Conservation (phyloP, 352 stramenopile genomes). For the Elongisporangium undulatum region DNA sequence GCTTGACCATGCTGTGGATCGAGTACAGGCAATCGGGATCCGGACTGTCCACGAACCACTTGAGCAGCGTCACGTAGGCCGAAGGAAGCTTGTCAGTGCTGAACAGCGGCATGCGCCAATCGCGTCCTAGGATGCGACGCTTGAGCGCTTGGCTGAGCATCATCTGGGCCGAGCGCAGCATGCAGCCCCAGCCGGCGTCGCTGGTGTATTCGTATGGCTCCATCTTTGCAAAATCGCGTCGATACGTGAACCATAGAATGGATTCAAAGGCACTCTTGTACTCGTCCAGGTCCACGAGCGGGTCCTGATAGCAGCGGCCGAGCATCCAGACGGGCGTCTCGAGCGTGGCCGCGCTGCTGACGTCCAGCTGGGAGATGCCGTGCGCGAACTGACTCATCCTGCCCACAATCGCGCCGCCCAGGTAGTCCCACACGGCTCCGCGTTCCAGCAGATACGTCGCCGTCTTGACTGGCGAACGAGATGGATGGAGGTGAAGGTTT, state of each 20-base stretch:
- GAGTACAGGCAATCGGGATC: constrained; percentile 70
- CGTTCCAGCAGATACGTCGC: not conserved
- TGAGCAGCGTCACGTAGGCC: constrained; percentile 55
- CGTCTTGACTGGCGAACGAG: not conserved
- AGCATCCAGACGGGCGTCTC: constrained; percentile 46
- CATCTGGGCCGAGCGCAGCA: constrained; percentile 95
- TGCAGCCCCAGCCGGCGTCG: constrained; percentile 95
- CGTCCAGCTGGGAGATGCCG: constrained; percentile 71
- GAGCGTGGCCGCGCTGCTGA: constrained; percentile 26
- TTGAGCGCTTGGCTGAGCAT: constrained; percentile 89
- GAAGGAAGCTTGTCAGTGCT: constrained; percentile 30
- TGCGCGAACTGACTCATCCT: constrained; percentile 82
- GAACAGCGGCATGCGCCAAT: constrained; percentile 39
- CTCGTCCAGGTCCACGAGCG: constrained; percentile 32
- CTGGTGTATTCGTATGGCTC: constrained; percentile 85
- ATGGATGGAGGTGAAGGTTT: not conserved
- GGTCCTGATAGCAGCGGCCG: constrained; percentile 28
- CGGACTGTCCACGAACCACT: constrained; percentile 85
- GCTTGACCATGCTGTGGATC: constrained; percentile 90
- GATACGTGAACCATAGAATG: constrained; percentile 89
- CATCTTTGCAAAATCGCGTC: constrained; percentile 84
- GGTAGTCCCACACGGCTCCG: constrained; percentile 13
- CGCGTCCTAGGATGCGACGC: constrained; percentile 57
- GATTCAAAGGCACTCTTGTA: constrained; percentile 60
- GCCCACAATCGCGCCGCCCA: constrained; percentile 38